phyloP scores from a whole-genome alignment of 306 rosid genomes.

The Adenanthera pavonina region DNA sequence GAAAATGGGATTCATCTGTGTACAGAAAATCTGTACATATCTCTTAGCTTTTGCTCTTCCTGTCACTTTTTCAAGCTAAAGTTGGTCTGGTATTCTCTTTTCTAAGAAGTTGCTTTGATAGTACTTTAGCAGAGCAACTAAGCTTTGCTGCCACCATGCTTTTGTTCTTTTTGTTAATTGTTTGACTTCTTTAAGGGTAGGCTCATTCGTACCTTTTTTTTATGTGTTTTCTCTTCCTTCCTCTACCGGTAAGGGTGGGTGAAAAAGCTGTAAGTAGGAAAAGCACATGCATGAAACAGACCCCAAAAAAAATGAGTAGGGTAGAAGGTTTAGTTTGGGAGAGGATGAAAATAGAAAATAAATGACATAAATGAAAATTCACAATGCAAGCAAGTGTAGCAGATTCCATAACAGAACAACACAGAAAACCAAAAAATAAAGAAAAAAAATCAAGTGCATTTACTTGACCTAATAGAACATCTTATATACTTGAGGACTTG shows the following conservation, averaged over 20 bases:
- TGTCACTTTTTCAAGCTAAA: conserved; percentile 5
- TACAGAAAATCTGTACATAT: conserved; percentile 20
- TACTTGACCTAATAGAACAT: background rate
- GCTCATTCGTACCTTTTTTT: background rate
- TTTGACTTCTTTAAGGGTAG: background rate
- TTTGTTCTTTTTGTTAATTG: background rate
- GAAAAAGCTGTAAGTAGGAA: background rate
- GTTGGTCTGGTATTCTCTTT: background rate
- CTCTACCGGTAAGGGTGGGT: background rate
- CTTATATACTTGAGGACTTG: background rate
- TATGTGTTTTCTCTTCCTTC: background rate
- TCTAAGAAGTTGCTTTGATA: conserved; percentile 17
- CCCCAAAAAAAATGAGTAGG: background rate
- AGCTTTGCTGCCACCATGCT: background rate
- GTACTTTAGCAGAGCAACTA: conserved; percentile 7
- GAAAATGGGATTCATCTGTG: conserved; percentile 23
- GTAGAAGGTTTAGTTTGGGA: background rate
- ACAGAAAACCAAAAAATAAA: background rate
- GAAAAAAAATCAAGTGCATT: background rate
- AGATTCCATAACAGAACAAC: background rate
- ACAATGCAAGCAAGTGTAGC: background rate
- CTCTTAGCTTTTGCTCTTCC: conserved; percentile 25
- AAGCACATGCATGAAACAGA: conserved; percentile 1
- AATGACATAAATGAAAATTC: background rate
- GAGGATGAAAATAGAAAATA: background rate